Percentiles rank a stretch among this genome's conserved stretches.
phyloP scores from a whole-genome alignment of 2,329 filamentous ascomycete species.

The Calonectria henricotiae region DNA sequence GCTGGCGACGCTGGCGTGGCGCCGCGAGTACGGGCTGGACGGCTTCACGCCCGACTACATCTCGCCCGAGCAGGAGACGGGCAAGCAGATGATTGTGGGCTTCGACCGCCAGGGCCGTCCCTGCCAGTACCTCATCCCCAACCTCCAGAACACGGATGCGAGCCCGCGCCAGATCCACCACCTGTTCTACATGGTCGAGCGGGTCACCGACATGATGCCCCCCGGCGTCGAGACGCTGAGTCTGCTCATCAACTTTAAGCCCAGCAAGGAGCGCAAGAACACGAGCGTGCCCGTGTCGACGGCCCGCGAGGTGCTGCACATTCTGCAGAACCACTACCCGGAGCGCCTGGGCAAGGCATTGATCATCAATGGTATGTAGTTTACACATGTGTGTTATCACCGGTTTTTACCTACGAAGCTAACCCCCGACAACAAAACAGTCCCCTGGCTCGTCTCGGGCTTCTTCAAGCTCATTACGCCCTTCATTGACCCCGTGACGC shows the following conservation, averaged over 20 bases:
- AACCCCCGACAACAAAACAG: constrained; percentile 60
- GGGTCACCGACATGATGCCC: constrained; percentile 89
- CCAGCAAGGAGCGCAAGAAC: constrained; percentile 82
- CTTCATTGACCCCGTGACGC: constrained; percentile 95
- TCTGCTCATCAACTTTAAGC: constrained; percentile 93
- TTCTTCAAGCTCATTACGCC: constrained; percentile 98
- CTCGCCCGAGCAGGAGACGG: constrained; percentile 94
- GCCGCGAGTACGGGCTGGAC: constrained; percentile 89
- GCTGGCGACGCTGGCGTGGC: constrained; percentile 86
- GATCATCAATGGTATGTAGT: constrained; percentile 83
- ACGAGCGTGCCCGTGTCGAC: constrained; percentile 81
- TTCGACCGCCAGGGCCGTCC: constrained; percentile 90
- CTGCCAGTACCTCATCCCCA: constrained; percentile 92
- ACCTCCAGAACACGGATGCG: constrained; percentile 91
- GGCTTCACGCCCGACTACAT: constrained; percentile 89
- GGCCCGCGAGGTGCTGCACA: constrained; percentile 87
- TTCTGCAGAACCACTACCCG: constrained; percentile 96
- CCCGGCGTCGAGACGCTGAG: constrained; percentile 89
- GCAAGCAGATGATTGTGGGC: constrained; percentile 92
- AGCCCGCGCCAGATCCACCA: constrained; percentile 92
- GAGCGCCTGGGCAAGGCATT: constrained; percentile 91
- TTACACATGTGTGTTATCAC: not conserved
- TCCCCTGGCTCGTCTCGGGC: constrained; percentile 91
- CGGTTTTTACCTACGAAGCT: not conserved
- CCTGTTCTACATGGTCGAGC: constrained; percentile 95